phyloP scores from a whole-genome alignment of 176 grass and related monocot genomes.

The Typha latifolia region DNA sequence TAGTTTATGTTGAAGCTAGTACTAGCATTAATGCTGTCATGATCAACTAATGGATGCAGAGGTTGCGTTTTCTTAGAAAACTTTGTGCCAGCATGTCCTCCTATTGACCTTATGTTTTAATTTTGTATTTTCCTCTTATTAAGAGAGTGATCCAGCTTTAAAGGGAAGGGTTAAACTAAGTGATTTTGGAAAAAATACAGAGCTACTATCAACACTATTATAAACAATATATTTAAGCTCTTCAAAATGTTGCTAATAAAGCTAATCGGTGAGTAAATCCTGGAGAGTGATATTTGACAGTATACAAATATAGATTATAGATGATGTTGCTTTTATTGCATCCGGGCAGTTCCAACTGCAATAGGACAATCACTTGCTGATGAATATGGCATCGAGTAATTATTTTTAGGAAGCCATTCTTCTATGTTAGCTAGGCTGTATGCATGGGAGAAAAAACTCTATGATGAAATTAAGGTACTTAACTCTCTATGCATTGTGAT shows the following conservation, averaged over 20 bases:
- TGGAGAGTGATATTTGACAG: background rate
- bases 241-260: slow-evolving; percentile 71
- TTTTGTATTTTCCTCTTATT: background rate
- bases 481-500: background rate
- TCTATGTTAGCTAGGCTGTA: slow-evolving; percentile 74
- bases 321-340: background rate
- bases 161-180: slow-evolving; percentile 83
- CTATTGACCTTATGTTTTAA: too few relatives aligned
- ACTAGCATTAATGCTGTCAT: too few relatives aligned
- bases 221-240: slow-evolving; percentile 80
- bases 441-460: slow-evolving; percentile 93
- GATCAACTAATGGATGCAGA: too few relatives aligned
- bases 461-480: slow-evolving; percentile 91
- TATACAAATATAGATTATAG: background rate
- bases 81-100: too few relatives aligned
- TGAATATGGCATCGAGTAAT: too few relatives aligned
- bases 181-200: slow-evolving; percentile 75
- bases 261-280: slow-evolving; percentile 46
- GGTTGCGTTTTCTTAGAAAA: too few relatives aligned
- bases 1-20: too few relatives aligned
- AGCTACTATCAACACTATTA: slow-evolving; percentile 92
- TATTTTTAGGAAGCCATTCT: slow-evolving; percentile 96
- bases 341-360: too few relatives aligned
- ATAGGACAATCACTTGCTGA: too few relatives aligned
- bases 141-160: slow-evolving; percentile 80